Conservation (phyloP, 768 basidiomycete species). For the Suillus bovinus region DNA sequence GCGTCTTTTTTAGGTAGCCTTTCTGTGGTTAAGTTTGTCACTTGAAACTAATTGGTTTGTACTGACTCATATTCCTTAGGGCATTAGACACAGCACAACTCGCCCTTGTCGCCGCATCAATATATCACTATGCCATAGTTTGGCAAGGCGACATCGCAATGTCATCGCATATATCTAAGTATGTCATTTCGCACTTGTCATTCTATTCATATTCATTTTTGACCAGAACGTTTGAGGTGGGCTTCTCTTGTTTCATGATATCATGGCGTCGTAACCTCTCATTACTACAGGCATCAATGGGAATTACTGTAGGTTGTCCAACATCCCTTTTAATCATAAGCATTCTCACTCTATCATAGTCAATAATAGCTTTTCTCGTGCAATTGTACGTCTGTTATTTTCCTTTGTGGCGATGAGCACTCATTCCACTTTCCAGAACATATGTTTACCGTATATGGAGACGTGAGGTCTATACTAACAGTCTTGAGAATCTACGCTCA, state of each 20-base stretch:
- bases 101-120: slow-evolving; percentile 29
- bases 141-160: slow-evolving; percentile 28
- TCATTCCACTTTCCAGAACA: slow-evolving; percentile 20
- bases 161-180: slow-evolving; percentile 29
- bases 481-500: not conserved
- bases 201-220: not conserved
- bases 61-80: slow-evolving; percentile 10
- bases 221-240: slow-evolving; percentile 4
- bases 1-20: slow-evolving; percentile 24
- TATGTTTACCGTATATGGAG: slow-evolving; percentile 41
- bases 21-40: slow-evolving; percentile 22
- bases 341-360: slow-evolving; percentile 19
- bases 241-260: not conserved
- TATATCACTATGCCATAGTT: slow-evolving; percentile 34
- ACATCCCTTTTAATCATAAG: not conserved
- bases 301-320: slow-evolving; percentile 26
- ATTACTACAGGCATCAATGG: slow-evolving; percentile 35
- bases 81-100: slow-evolving; percentile 30
- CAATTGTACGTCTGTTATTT: slow-evolving; percentile 29
- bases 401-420: not conserved
- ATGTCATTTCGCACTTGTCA: slow-evolving; percentile 8
- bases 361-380: slow-evolving; percentile 35
- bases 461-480: slow-evolving; percentile 21
- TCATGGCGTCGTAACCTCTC: not conserved
- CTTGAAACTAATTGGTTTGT: not conserved